Conservation (phyloP, 2,329 filamentous ascomycete genomes). For the Colletotrichum orbiculare region DNA sequence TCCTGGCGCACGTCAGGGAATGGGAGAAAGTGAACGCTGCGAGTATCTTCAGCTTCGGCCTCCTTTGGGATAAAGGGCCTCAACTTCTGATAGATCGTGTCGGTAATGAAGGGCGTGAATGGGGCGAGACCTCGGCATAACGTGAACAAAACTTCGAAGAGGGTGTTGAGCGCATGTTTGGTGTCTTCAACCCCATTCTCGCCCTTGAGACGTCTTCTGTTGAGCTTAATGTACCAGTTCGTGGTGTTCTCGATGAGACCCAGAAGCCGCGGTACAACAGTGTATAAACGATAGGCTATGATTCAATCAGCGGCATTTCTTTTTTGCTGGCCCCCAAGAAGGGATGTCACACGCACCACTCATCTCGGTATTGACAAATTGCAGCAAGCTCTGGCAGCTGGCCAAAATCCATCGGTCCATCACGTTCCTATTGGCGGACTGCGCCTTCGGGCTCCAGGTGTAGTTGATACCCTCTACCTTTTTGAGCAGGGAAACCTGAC, state of each 20-base stretch:
- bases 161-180: constrained; percentile 88
- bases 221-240: constrained; percentile 99
- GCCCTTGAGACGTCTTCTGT: constrained; percentile 89
- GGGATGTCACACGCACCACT: constrained; percentile 61
- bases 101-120: constrained; percentile 95
- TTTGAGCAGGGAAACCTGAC: constrained; percentile 86
- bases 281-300: constrained; percentile 78
- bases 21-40: constrained; percentile 91
- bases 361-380: constrained; percentile 96
- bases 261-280: constrained; percentile 87
- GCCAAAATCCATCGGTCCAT: constrained; percentile 98
- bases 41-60: constrained; percentile 74
- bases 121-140: constrained; percentile 89
- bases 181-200: constrained; percentile 89
- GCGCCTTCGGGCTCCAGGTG: constrained; percentile 79
- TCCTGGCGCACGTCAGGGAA: constrained; percentile 92
- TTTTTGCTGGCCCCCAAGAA: too few species aligned
- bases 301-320: not conserved
- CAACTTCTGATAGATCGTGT: constrained; percentile 90
- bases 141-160: constrained; percentile 94
- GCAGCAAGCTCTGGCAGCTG: constrained; percentile 88
- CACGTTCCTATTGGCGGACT: constrained; percentile 84
- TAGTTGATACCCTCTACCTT: constrained; percentile 85
- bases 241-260: constrained; percentile 91
- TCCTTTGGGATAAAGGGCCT: constrained; percentile 83